Evolutionary conservation across 306 rosid species (phyloP).

Genomic region (Aeschynomene evenia): DNA sequence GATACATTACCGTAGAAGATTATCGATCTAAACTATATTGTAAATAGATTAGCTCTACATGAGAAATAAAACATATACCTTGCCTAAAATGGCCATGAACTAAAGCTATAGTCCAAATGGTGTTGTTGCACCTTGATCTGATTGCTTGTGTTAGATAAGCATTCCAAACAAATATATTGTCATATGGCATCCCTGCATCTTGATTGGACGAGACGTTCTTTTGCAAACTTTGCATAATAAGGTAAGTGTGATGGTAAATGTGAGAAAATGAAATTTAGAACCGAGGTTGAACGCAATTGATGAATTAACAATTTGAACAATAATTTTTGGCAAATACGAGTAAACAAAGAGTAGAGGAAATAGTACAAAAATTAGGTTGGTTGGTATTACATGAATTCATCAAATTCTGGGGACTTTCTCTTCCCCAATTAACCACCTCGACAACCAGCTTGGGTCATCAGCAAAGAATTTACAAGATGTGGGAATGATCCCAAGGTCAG

Average conservation of each 20-base stretch:
- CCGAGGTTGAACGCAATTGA: neutral
- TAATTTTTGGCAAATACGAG: neutral
- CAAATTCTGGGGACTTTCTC: conserved; percentile 59
- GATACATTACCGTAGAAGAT: no score
- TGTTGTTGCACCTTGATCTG: conserved; percentile 84
- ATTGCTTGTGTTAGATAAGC: conserved; percentile 80
- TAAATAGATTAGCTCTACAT: no score
- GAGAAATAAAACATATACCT: conserved; percentile 39
- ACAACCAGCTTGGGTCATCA: conserved; percentile 89
- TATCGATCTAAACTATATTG: no score
- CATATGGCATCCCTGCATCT: conserved; percentile 71
- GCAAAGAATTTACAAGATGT: conserved; percentile 60
- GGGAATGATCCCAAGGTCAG: conserved; percentile 85
- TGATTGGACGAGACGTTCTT: conserved; percentile 55
- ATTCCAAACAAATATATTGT: conserved; percentile 95
- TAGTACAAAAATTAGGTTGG: conserved; percentile 6
- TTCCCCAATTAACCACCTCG: conserved; percentile 81
- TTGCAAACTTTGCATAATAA: conserved; percentile 95
- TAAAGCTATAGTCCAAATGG: conserved; percentile 91
- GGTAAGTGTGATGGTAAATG: conserved; percentile 73
- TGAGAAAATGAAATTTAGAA: neutral
- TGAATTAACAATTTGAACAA: neutral
- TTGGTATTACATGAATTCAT: conserved; percentile 26
- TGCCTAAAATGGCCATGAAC: conserved; percentile 97
- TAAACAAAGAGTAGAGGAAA: neutral